Conservation (phyloP, 2,329 filamentous ascomycete species). For the Sporothrix inflata region DNA sequence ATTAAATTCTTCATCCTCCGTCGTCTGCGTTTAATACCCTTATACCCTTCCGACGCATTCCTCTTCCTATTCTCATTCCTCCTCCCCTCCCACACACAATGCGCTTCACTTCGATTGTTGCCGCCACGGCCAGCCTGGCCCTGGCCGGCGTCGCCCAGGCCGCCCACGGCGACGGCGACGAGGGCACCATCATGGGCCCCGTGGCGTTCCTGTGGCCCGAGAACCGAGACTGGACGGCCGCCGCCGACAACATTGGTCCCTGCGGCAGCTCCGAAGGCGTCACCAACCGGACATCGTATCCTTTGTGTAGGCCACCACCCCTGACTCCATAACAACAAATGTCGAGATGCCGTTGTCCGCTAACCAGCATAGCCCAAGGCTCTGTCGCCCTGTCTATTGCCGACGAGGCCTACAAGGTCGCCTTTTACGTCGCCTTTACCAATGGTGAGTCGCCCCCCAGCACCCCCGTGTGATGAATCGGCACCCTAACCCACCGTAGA, state of each 20-base stretch:
- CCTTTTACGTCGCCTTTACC: slow-evolving; percentile 37
- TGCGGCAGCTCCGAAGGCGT: slow-evolving; percentile 53
- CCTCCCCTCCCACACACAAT: slow-evolving; percentile 1
- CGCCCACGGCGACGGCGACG: slow-evolving; percentile 37
- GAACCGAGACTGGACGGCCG: slow-evolving; percentile 54
- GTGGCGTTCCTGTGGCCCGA: slow-evolving; percentile 60
- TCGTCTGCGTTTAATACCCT: background rate
- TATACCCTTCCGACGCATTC: background rate
- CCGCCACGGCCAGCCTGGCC: slow-evolving; percentile 1
- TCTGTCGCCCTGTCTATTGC: slow-evolving; percentile 33
- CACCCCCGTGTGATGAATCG: background rate
- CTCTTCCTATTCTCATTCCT: background rate
- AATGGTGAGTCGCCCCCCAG: slow-evolving; percentile 41
- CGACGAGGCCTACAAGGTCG: slow-evolving; percentile 34
- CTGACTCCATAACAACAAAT: background rate
- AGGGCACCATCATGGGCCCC: slow-evolving; percentile 52
- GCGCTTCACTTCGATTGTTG: slow-evolving; percentile 21
- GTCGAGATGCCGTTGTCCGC: too few species aligned
- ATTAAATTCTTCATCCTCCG: background rate
- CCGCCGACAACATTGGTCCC: slow-evolving; percentile 54
- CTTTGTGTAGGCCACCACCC: slow-evolving; percentile 47
- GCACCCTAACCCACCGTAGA: slow-evolving; percentile 29
- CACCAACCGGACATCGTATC: slow-evolving; percentile 54
- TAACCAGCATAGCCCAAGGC: slow-evolving; percentile 29
- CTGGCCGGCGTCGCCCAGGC: slow-evolving; percentile 23